phyloP scores from a whole-genome alignment of 192 early-diverging fungal species.

The Backusella mclennaniae region DNA sequence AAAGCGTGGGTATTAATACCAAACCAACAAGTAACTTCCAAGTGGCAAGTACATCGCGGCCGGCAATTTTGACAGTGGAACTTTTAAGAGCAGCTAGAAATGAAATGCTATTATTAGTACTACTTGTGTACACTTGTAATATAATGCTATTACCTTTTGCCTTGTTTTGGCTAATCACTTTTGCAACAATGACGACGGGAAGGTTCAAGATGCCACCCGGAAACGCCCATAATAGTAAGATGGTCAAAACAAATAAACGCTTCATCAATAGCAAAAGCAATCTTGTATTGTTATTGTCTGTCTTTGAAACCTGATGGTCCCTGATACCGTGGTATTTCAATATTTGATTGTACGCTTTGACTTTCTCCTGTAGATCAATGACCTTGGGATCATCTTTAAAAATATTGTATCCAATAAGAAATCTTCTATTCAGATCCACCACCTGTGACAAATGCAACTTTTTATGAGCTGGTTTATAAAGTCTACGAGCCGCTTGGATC shows the following conservation, averaged over 20 bases:
- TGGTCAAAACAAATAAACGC: slow-evolving; percentile 65
- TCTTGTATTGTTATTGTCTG: slow-evolving; percentile 59
- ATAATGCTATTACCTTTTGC: slow-evolving; percentile 38
- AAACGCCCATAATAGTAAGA: slow-evolving; percentile 75
- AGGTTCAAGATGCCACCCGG: slow-evolving; percentile 72
- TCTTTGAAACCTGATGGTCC: slow-evolving; percentile 94
- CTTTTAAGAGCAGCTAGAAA: slow-evolving; percentile 70
- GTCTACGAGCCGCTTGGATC: slow-evolving; percentile 89
- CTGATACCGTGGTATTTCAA: slow-evolving; percentile 91
- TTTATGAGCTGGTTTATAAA: slow-evolving; percentile 87
- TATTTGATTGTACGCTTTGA: slow-evolving; percentile 85
- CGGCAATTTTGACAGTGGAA: slow-evolving; percentile 94
- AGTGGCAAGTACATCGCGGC: slow-evolving; percentile 92
- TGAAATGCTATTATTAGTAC: neutral
- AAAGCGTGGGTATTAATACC: slow-evolving; percentile 73
- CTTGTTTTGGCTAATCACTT: slow-evolving; percentile 53
- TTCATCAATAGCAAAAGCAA: slow-evolving; percentile 69
- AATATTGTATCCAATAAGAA: slow-evolving; percentile 78
- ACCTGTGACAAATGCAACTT: slow-evolving; percentile 83
- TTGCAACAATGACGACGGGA: slow-evolving; percentile 53
- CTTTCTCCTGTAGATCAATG: slow-evolving; percentile 69
- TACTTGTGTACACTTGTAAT: no score
- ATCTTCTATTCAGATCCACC: slow-evolving; percentile 87
- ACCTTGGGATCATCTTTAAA: slow-evolving; percentile 85
- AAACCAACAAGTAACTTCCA: slow-evolving; percentile 88